A percentile compares a stretch with the other conserved stretches of the same genome.
These are phyloP conservation scores for Curvularia eragrostidis DNA, from an alignment of 2,329 filamentous ascomycete genomes.

Conservation along the genomic window DNA sequence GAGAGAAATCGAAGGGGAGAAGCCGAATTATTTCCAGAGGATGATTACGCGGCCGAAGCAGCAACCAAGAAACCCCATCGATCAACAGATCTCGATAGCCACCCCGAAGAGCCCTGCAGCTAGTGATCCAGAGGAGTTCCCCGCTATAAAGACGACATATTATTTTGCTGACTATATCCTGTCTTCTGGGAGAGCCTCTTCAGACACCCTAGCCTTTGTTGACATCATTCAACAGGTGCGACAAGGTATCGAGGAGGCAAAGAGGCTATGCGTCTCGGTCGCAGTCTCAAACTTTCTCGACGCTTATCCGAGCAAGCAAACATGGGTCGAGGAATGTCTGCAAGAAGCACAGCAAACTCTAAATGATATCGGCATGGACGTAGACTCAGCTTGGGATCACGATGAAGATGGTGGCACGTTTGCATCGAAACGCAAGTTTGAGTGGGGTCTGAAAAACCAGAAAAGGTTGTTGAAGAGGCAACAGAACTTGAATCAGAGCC, in stretches of 20 bases:
- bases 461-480: constrained; percentile 32
- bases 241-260: constrained; percentile 37
- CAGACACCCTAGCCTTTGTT: constrained; percentile 34
- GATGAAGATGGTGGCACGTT: constrained; percentile 32
- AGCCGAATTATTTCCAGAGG: constrained; percentile 24
- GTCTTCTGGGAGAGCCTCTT: constrained; percentile 31
- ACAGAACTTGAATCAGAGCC: constrained; percentile 32
- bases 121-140: constrained; percentile 20
- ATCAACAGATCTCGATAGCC: constrained; percentile 14
- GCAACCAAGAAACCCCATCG: constrained; percentile 9
- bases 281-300: constrained; percentile 32
- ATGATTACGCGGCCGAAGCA: constrained; percentile 17
- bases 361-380: constrained; percentile 40
- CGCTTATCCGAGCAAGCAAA: constrained; percentile 29
- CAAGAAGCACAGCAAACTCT: constrained; percentile 32
- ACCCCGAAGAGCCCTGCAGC: constrained; percentile 4
- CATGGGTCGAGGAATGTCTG: constrained; percentile 36
- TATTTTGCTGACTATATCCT: constrained; percentile 38
- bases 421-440: constrained; percentile 36
- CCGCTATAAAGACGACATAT: constrained; percentile 35
- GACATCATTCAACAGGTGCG: constrained; percentile 37
- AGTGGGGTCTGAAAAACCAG: constrained; percentile 41
- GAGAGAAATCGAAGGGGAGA: constrained; percentile 11
- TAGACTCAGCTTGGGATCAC: constrained; percentile 32
- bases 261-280: constrained; percentile 32